Conservation (phyloP, 139 green algal genomes). For the Bryopsis sp. region DNA sequence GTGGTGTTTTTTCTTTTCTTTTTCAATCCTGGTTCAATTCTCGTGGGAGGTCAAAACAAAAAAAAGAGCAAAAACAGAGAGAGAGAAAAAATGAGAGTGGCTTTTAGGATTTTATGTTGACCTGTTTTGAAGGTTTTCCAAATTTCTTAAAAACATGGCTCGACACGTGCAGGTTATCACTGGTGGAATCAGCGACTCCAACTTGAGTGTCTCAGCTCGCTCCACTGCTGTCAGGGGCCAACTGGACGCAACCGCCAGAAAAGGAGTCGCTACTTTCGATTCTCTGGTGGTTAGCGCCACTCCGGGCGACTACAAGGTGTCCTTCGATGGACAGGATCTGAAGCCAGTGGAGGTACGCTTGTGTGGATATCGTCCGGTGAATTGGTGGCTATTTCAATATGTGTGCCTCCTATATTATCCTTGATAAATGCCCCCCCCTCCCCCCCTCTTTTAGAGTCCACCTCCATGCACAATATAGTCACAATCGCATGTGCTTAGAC, state of each 20-base stretch:
- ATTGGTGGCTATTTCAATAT: no score
- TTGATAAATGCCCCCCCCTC: no score
- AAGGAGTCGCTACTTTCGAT: constrained; percentile 4
- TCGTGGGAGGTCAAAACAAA: no score
- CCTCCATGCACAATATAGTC: no score
- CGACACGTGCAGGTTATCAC: constrained; percentile 10
- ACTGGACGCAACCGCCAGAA: background rate
- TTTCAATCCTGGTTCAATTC: no score
- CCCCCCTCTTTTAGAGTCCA: no score
- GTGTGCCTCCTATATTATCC: no score
- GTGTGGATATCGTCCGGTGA: no score
- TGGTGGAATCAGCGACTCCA: background rate
- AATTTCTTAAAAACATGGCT: background rate
- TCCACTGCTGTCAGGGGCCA: background rate
- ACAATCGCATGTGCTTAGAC: no score
- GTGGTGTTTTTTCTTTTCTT: background rate
- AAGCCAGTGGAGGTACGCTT: background rate
- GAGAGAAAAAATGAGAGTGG: background rate
- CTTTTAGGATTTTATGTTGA: background rate
- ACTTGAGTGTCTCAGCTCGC: background rate
- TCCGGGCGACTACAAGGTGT: background rate
- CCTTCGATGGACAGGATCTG: background rate
- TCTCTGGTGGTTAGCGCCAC: background rate
- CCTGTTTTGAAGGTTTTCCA: background rate
- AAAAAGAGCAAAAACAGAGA: no score